These are phyloP conservation scores for Avena eriantha DNA, from an alignment of 176 grass and related monocot species.

Conservation along the genomic window DNA sequence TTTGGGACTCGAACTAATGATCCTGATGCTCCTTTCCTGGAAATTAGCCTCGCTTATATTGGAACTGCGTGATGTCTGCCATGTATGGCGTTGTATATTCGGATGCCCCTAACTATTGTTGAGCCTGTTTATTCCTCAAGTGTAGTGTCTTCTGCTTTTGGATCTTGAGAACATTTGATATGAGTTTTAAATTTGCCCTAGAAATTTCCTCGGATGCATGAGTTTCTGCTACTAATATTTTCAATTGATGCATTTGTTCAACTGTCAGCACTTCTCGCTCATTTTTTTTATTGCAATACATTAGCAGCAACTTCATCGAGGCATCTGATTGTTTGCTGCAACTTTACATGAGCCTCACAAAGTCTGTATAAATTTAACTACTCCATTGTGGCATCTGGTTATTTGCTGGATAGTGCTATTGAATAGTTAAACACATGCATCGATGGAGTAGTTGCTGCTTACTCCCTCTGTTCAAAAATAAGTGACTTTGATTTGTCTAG, in stretches of 20 bases:
- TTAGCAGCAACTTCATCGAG: not conserved
- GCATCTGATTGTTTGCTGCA: slow-evolving; percentile 2
- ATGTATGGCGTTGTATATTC: not conserved
- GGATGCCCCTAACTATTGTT: not conserved
- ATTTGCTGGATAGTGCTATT: not conserved
- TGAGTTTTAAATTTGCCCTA: not conserved
- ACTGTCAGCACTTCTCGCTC: not conserved
- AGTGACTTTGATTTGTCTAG: no score
- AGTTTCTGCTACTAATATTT: not conserved
- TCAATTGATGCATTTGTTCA: not conserved
- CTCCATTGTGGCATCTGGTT: not conserved
- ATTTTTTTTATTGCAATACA: not conserved
- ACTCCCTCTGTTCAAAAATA: no score
- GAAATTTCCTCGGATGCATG: not conserved
- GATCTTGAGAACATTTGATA: not conserved
- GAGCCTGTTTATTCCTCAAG: not conserved
- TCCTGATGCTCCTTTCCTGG: not conserved
- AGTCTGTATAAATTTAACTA: not conserved
- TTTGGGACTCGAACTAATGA: not conserved
- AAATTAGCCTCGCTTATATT: not conserved
- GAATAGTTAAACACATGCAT: not conserved
- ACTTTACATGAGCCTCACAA: not conserved
- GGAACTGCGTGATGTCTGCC: not conserved
- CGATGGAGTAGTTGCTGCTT: not conserved
- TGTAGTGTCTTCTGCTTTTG: not conserved